Conservation (phyloP, 2,329 filamentous ascomycete species). For the Aspergillus cejpii region DNA sequence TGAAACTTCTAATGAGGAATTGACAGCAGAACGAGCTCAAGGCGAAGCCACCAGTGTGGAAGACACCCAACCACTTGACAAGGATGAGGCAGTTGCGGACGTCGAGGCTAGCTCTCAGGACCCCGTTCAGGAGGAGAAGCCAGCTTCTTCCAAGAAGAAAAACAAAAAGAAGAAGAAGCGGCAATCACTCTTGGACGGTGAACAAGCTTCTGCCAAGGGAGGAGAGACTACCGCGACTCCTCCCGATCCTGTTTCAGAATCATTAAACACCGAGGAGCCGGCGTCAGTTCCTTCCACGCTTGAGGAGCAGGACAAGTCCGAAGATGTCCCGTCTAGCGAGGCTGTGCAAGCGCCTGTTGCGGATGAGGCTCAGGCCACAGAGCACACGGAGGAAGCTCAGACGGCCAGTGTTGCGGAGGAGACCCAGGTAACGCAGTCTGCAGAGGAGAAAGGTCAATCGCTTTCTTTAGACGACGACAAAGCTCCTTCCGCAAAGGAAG, state of each 20-base stretch:
- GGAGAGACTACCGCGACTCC: constrained; percentile 2
- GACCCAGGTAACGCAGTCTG: no score
- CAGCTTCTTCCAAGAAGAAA: neutral
- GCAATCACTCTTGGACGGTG: constrained; percentile 8
- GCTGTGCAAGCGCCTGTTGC: constrained; percentile 1
- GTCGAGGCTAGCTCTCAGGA: neutral
- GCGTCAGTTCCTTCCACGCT: neutral
- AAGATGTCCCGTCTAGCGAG: neutral
- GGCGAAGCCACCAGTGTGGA: neutral
- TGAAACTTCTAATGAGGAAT: neutral
- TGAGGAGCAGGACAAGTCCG: constrained; percentile 1
- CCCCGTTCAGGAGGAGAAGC: neutral
- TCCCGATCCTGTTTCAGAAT: neutral
- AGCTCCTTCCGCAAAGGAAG: neutral
- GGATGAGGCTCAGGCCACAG: neutral
- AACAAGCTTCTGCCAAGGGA: neutral
- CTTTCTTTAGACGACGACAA: constrained; percentile 22
- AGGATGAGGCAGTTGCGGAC: neutral
- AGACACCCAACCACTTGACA: neutral
- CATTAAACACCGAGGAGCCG: neutral
- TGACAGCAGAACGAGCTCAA: neutral
- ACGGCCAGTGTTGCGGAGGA: constrained; percentile 7
- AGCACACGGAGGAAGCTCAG: constrained; percentile 8
- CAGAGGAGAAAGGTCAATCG: constrained; percentile 27
- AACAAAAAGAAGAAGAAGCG: constrained; percentile 8